Conservation (phyloP, 2,329 filamentous ascomycete species). For the Aspergillus sp. region DNA sequence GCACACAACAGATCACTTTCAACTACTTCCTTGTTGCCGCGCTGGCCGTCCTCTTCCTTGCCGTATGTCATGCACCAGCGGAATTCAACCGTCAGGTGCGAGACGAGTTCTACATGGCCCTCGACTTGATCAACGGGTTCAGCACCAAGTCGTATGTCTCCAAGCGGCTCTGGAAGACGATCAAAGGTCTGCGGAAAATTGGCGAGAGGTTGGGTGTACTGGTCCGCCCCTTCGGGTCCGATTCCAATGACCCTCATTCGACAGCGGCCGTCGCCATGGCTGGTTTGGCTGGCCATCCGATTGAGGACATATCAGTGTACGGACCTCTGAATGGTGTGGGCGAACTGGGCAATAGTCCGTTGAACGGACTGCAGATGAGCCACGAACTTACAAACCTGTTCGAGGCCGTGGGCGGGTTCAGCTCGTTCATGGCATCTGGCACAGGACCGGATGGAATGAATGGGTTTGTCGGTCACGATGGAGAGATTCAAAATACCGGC, state of each 20-base stretch:
- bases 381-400: constrained; percentile 63
- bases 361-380: constrained; percentile 59
- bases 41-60: constrained; percentile 63
- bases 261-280: constrained; percentile 66
- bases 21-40: constrained; percentile 67
- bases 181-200: constrained; percentile 62
- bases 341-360: constrained; percentile 53
- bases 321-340: constrained; percentile 33
- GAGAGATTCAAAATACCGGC: constrained; percentile 42
- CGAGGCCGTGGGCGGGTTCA: constrained; percentile 59
- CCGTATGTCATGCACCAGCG: constrained; percentile 62
- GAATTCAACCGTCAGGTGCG: constrained; percentile 61
- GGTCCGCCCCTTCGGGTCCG: constrained; percentile 35
- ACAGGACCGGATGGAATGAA: constrained; percentile 37
- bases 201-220: constrained; percentile 60
- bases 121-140: constrained; percentile 63
- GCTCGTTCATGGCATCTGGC: constrained; percentile 36
- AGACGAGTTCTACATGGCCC: constrained; percentile 66
- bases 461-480: constrained; percentile 37
- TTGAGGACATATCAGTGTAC: constrained; percentile 57
- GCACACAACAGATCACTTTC: constrained; percentile 62
- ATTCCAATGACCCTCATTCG: constrained; percentile 56
- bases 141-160: constrained; percentile 61
- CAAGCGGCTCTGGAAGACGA: constrained; percentile 63
- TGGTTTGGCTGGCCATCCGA: constrained; percentile 61